Evolutionary conservation across 345 rosid species (phyloP).

Genomic region (Cochlearia excelsa): DNA sequence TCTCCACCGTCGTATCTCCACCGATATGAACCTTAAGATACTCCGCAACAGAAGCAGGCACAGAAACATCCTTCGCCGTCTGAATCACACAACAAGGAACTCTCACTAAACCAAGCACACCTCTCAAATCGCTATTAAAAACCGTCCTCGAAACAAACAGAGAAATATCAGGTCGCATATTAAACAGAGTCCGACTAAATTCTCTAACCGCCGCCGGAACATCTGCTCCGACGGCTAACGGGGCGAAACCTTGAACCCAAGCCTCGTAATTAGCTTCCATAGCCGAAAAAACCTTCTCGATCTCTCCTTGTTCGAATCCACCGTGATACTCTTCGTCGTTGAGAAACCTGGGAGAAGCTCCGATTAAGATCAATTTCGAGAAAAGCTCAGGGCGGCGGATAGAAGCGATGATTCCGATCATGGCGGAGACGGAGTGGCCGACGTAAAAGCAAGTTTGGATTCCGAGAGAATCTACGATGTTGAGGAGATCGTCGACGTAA

Average conservation of each 20-base stretch:
- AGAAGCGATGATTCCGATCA: constrained; percentile 82
- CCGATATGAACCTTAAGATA: constrained; percentile 64
- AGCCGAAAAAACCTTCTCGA: constrained; percentile 64
- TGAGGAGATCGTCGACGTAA: constrained; percentile 72
- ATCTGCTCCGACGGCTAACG: constrained; percentile 72
- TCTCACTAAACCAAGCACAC: constrained; percentile 59
- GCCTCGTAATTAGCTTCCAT: constrained; percentile 82
- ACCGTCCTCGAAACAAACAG: constrained; percentile 60
- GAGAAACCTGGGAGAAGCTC: constrained; percentile 74
- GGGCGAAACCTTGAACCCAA: constrained; percentile 76
- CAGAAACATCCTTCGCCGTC: constrained; percentile 58
- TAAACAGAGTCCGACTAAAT: constrained; percentile 79
- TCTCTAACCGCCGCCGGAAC: constrained; percentile 80
- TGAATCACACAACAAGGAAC: constrained; percentile 67
- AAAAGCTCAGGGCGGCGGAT: constrained; percentile 78
- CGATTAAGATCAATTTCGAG: constrained; percentile 68
- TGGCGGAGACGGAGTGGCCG: constrained; percentile 90
- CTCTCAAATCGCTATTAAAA: constrained; percentile 64
- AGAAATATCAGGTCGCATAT: constrained; percentile 87
- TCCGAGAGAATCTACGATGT: constrained; percentile 63
- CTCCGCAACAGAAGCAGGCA: constrained; percentile 68
- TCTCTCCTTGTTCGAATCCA: constrained; percentile 61
- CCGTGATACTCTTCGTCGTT: constrained; percentile 73
- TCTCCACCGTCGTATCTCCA: constrained; percentile 60
- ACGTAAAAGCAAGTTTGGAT: constrained; percentile 61